Evolutionary conservation across 148 eudicot species (phyloP).

Genomic region (Cornus suecica): DNA sequence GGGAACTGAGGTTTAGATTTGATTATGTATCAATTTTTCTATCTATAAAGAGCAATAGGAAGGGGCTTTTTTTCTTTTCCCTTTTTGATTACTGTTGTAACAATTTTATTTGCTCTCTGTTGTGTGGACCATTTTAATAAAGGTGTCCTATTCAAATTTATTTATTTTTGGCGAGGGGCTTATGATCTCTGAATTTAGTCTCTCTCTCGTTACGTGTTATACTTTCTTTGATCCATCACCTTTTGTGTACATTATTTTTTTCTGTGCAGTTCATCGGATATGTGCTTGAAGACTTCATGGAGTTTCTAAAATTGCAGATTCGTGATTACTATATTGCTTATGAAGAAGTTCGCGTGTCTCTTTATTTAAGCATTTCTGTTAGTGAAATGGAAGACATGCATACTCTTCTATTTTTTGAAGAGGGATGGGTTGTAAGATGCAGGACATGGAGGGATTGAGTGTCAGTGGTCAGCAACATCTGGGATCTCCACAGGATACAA

Average conservation of each 20-base stretch:
- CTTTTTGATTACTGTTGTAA: neutral
- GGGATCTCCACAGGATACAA: slow-evolving; percentile 33
- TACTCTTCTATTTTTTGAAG: neutral
- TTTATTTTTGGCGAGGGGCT: neutral
- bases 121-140: neutral
- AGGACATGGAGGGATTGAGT: neutral
- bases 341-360: neutral
- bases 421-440: neutral
- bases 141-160: neutral
- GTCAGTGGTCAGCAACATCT: slow-evolving; percentile 17
- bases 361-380: neutral
- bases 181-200: neutral
- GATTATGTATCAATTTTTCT: neutral
- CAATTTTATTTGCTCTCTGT: neutral
- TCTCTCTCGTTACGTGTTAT: too few relatives aligned
- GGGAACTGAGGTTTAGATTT: slow-evolving; percentile 6
- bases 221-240: too few relatives aligned
- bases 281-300: neutral
- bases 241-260: neutral
- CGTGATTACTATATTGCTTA: neutral
- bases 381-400: neutral
- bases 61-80: slow-evolving; percentile 9
- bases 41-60: neutral
- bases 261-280: neutral
- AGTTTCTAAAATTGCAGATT: neutral